Conservation (phyloP, 2,329 filamentous ascomycete genomes). For the Teratosphaeria destructans region DNA sequence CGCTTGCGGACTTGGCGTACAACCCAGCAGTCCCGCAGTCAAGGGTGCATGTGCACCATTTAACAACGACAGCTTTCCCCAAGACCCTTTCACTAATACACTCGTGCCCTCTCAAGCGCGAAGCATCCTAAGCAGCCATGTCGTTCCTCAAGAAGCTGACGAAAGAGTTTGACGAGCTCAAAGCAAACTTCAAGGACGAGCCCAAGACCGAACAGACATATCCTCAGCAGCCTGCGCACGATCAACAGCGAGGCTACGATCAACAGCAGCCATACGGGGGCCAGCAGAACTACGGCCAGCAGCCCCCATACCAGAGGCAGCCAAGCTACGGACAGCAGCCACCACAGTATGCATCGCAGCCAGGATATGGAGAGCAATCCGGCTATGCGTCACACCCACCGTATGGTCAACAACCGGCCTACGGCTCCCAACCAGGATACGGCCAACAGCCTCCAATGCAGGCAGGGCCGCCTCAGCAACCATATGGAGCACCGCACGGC, state of each 20-base stretch:
- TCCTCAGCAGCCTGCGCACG: slow-evolving; percentile 5
- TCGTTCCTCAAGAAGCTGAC: slow-evolving; percentile 39
- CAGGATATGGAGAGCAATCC: slow-evolving; percentile 10
- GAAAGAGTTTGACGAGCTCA: slow-evolving; percentile 34
- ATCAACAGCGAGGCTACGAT: slow-evolving; percentile 2
- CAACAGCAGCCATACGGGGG: slow-evolving; percentile 17
- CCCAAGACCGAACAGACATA: slow-evolving; percentile 23
- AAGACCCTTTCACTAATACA: not conserved
- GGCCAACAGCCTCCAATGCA: slow-evolving; percentile 11
- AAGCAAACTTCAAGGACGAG: slow-evolving; percentile 23
- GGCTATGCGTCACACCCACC: slow-evolving; percentile 10
- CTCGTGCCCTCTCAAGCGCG: not conserved
- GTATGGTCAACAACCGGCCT: not conserved
- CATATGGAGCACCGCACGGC: not conserved
- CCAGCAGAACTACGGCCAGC: slow-evolving; percentile 18
- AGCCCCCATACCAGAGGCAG: slow-evolving; percentile 11
- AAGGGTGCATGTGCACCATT: not conserved
- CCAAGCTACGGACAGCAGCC: slow-evolving; percentile 6
- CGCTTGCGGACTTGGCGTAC: not conserved
- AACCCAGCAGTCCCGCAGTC: not conserved
- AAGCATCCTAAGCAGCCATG: slow-evolving; percentile 19
- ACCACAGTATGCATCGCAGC: slow-evolving; percentile 7
- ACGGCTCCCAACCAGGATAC: not conserved
- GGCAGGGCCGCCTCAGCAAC: slow-evolving; percentile 3
- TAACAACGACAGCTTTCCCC: not conserved